phyloP scores from a whole-genome alignment of 2,329 filamentous ascomycete species.

The Sporothrix curviconia region DNA sequence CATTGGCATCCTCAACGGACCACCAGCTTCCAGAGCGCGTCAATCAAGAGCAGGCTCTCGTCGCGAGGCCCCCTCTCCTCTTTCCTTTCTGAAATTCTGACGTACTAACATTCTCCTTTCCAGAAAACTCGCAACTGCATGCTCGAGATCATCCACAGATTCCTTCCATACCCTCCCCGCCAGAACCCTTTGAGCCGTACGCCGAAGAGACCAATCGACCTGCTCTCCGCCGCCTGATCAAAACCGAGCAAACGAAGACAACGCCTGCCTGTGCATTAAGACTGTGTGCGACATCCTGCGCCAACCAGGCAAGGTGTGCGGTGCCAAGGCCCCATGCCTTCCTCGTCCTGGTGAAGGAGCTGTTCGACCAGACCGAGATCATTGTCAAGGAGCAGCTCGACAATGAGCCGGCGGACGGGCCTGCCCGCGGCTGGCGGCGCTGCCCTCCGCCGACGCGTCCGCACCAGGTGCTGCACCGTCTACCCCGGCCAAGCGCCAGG shows the following conservation, averaged over 20 bases:
- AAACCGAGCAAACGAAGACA: slow-evolving; percentile 95
- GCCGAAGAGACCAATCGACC: slow-evolving; percentile 82
- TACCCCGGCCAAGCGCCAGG: slow-evolving; percentile 70
- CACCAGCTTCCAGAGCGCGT: slow-evolving; percentile 85
- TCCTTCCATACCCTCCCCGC: slow-evolving; percentile 63
- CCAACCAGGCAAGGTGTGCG: slow-evolving; percentile 77
- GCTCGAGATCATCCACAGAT: slow-evolving; percentile 86
- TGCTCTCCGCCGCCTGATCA: slow-evolving; percentile 83
- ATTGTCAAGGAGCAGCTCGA: slow-evolving; percentile 96
- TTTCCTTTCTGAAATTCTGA: background rate
- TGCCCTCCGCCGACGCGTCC: slow-evolving; percentile 20
- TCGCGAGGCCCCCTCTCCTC: no score
- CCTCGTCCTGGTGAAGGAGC: slow-evolving; percentile 83
- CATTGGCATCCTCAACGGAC: slow-evolving; percentile 73
- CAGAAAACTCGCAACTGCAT: slow-evolving; percentile 87
- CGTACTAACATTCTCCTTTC: background rate
- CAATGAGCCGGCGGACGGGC: slow-evolving; percentile 50
- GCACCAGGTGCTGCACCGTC: slow-evolving; percentile 61
- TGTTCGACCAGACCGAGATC: slow-evolving; percentile 91
- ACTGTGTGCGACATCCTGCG: slow-evolving; percentile 95
- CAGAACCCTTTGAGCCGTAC: slow-evolving; percentile 80
- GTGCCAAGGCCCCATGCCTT: slow-evolving; percentile 80
- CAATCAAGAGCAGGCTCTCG: slow-evolving; percentile 73
- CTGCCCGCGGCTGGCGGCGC: slow-evolving; percentile 27
- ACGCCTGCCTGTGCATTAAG: slow-evolving; percentile 97